phyloP scores from a whole-genome alignment of 23 red algal genomes.

The Gracilaria gracilis region DNA sequence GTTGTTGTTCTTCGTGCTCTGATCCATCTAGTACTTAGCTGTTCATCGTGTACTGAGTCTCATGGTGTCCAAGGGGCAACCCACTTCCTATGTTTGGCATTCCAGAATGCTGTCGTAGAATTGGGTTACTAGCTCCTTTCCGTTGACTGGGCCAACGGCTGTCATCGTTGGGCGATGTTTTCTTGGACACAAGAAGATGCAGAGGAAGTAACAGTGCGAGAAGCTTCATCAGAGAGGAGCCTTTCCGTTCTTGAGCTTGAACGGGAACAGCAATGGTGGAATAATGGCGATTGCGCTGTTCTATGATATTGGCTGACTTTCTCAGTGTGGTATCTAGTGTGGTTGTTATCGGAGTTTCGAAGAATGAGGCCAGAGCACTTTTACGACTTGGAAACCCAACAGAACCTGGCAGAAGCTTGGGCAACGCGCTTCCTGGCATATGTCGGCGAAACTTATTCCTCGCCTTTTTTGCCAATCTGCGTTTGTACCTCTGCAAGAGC shows the following conservation, averaged over 20 bases:
- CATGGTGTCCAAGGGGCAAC: slow-evolving; percentile 14
- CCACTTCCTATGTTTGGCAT: background rate
- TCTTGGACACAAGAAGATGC: slow-evolving; percentile 5
- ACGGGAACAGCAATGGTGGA: slow-evolving; percentile 41
- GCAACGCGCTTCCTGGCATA: slow-evolving; percentile 47
- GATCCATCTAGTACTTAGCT: slow-evolving; percentile 3
- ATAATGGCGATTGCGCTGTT: slow-evolving; percentile 15
- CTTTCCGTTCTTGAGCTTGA: slow-evolving; percentile 3
- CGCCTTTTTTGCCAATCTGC: slow-evolving; percentile 63
- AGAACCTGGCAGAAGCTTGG: slow-evolving; percentile 47
- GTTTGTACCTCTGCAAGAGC: slow-evolving; percentile 58
- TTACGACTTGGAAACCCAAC: slow-evolving; percentile 47
- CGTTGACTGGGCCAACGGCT: background rate
- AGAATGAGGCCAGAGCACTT: slow-evolving; percentile 62
- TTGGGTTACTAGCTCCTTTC: slow-evolving; percentile 9
- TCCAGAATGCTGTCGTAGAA: background rate
- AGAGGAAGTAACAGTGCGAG: slow-evolving; percentile 25
- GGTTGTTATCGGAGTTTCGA: slow-evolving; percentile 50
- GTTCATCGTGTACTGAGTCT: slow-evolving; percentile 19
- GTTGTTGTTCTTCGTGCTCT: slow-evolving; percentile 57
- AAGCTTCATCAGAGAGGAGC: slow-evolving; percentile 34
- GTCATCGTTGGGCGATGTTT: background rate
- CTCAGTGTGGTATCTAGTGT: slow-evolving; percentile 42
- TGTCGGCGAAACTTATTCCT: slow-evolving; percentile 56
- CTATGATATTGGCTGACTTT: slow-evolving; percentile 29